phyloP scores from a whole-genome alignment of 1,284 basidiomycete genomes.

The Apiotrichum mycotoxinovorans region DNA sequence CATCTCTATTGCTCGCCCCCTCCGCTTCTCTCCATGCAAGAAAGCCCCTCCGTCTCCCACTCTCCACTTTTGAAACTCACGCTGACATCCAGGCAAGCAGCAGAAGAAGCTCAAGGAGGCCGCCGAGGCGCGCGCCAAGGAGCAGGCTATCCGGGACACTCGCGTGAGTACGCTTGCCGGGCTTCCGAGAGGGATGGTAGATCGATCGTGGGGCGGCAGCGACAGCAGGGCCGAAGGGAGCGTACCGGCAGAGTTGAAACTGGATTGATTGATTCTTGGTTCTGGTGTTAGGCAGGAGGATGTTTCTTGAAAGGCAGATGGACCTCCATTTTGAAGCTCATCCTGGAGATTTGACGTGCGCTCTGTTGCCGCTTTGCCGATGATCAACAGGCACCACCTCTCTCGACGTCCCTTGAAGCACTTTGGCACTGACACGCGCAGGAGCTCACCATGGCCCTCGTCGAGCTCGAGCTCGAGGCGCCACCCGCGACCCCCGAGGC shows the following conservation, averaged over 20 bases:
- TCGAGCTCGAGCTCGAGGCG: conserved; percentile 46
- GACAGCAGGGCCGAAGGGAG: too few species aligned
- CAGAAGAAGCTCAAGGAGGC: conserved; percentile 68
- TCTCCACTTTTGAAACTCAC: not conserved
- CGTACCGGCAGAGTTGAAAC: too few species aligned
- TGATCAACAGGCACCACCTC: too few species aligned
- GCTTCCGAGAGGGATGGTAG: not conserved
- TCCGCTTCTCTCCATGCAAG: not conserved
- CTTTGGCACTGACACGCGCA: conserved; percentile 12
- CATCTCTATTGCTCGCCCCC: too few species aligned
- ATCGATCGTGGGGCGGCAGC: too few species aligned
- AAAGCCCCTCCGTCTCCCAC: not conserved
- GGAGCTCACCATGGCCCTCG: conserved; percentile 20
- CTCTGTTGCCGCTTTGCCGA: too few species aligned
- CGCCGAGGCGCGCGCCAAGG: conserved; percentile 60
- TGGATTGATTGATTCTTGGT: too few species aligned
- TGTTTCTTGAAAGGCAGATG: too few species aligned
- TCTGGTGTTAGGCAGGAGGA: too few species aligned
- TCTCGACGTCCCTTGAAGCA: too few species aligned
- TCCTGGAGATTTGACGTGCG: too few species aligned
- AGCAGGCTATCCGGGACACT: conserved; percentile 30
- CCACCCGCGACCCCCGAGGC: conserved; percentile 66
- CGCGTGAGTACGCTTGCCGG: conserved; percentile 11
- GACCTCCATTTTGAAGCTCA: too few species aligned
- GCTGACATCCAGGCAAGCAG: conserved; percentile 65